Evolutionary conservation across 2,329 filamentous ascomycete species (phyloP).

Genomic region (Talaromyces sp.): DNA sequence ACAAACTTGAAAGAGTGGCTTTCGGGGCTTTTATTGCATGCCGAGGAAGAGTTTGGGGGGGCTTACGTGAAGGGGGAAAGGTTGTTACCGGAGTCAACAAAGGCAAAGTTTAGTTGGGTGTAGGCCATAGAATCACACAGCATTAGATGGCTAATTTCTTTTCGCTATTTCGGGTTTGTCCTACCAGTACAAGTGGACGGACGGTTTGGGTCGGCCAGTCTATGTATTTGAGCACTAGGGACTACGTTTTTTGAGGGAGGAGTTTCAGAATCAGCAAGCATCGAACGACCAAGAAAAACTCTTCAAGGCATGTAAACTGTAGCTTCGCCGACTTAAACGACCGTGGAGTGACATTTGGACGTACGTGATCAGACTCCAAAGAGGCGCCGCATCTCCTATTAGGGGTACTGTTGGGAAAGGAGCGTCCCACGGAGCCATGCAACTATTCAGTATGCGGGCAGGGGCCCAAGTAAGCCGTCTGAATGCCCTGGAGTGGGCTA

Average conservation of each 20-base stretch:
- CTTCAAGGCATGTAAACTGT: background rate
- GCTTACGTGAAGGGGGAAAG: background rate
- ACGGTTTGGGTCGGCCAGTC: background rate
- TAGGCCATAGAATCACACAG: background rate
- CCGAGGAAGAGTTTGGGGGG: slow-evolving; percentile 3
- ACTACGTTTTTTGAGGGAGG: background rate
- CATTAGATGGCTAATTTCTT: background rate
- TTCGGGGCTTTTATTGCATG: slow-evolving; percentile 25
- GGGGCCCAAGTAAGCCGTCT: no score
- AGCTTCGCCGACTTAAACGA: background rate
- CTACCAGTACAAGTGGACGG: background rate
- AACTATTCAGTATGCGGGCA: no score
- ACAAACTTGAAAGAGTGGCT: slow-evolving; percentile 70
- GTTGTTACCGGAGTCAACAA: background rate
- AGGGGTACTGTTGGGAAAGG: no score
- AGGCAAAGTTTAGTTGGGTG: background rate
- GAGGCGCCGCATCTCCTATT: no score
- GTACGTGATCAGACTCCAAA: no score
- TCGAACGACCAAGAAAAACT: background rate
- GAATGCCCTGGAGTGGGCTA: no score
- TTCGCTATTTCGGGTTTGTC: background rate
- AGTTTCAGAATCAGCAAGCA: background rate
- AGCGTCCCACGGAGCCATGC: no score
- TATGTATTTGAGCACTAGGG: background rate
- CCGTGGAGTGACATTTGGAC: no score